These are phyloP conservation scores for Blastocystis sp. DNA, from an alignment of 352 stramenopile species.

Conservation along the genomic window DNA sequence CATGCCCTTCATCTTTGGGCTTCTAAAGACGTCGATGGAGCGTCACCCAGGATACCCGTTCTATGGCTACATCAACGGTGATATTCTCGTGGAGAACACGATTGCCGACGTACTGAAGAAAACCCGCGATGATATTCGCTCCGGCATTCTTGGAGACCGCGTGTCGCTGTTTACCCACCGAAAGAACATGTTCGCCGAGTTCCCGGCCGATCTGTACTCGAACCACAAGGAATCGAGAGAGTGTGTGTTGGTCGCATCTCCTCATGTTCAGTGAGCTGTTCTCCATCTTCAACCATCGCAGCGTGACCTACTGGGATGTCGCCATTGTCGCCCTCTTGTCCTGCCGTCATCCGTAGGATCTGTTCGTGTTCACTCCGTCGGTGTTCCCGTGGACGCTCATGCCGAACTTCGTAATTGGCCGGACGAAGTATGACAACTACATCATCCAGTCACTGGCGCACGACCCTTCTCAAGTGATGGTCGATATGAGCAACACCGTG, in stretches of 20 bases:
- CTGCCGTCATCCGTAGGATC: conserved; percentile 25
- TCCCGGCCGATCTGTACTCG: conserved; percentile 57
- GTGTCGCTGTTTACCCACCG: conserved; percentile 59
- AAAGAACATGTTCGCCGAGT: conserved; percentile 62
- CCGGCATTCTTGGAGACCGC: background rate
- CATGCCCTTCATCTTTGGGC: conserved; percentile 68
- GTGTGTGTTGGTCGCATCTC: background rate
- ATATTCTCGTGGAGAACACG: conserved; percentile 70
- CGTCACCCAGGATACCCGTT: conserved; percentile 52
- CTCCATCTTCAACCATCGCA: conserved; percentile 38
- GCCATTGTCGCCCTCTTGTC: conserved; percentile 5
- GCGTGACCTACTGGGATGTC: conserved; percentile 68
- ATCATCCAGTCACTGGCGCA: conserved; percentile 52
- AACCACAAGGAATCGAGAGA: conserved; percentile 40
- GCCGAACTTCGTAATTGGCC: conserved; percentile 69
- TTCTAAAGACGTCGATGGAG: conserved; percentile 49
- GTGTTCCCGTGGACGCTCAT: conserved; percentile 60
- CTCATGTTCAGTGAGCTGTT: conserved; percentile 57
- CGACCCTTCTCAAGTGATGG: conserved; percentile 55
- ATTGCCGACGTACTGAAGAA: conserved; percentile 6
- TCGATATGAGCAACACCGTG: conserved; percentile 50
- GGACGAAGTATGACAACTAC: conserved; percentile 70
- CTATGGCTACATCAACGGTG: conserved; percentile 70
- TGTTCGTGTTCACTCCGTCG: conserved; percentile 65
- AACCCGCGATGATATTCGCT: conserved; percentile 41